Evolutionary conservation across 768 basidiomycete species (phyloP).

Genomic region (Tephrocybe rancida): DNA sequence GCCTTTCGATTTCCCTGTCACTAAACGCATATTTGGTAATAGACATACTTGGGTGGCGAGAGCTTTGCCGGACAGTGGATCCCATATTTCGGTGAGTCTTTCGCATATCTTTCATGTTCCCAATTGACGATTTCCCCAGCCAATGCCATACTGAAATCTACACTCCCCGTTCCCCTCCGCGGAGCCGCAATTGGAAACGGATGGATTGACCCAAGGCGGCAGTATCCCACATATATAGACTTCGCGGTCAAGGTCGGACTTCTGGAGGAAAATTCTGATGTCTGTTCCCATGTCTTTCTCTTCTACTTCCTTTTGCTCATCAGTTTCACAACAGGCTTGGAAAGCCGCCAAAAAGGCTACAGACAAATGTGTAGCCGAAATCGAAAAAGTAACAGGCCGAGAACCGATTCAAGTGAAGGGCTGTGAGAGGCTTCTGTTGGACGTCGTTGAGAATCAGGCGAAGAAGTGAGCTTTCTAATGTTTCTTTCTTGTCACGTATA

Average conservation of each 20-base stretch:
- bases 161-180: constrained; percentile 61
- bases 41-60: constrained; percentile 97
- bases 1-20: neutral
- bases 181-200: constrained; percentile 96
- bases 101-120: neutral
- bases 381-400: constrained; percentile 41
- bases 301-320: constrained; percentile 5
- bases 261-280: constrained; percentile 70
- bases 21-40: constrained; percentile 2
- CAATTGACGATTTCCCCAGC: constrained; percentile 44
- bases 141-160: constrained; percentile 69
- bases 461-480: constrained; percentile 34
- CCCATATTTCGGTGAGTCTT: constrained; percentile 82
- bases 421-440: constrained; percentile 63
- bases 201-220: constrained; percentile 90
- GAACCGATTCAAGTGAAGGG: constrained; percentile 56
- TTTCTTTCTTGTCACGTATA: neutral
- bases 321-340: constrained; percentile 50
- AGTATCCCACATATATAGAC: constrained; percentile 90
- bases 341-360: constrained; percentile 57
- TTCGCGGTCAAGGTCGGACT: constrained; percentile 81
- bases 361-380: constrained; percentile 58
- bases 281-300: constrained; percentile 33
- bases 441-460: constrained; percentile 41
- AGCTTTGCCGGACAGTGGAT: constrained; percentile 98